Evolutionary conservation across 2,329 filamentous ascomycete genomes (phyloP), one percentile per base, ranked within the genome.

Genomic region (Fusarium odoratissimum): DNA sequence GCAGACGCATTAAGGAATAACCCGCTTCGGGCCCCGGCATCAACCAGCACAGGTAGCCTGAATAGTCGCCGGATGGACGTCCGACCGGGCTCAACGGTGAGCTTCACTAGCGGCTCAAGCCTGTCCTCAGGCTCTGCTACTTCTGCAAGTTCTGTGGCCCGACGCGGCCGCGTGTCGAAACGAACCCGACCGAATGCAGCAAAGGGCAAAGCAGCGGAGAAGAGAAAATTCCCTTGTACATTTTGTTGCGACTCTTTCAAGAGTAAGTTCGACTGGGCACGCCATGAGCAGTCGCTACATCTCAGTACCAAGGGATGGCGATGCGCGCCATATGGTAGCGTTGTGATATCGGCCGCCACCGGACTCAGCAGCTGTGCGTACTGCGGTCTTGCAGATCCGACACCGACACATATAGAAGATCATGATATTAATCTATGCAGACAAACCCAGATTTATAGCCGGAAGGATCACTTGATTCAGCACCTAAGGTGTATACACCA

Each of bases 381-480:
- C 44, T 46, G 44, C 44, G 28, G 25, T 31, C 28, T 46, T 30
- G 6, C 17, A 12, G 28, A 46, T 21, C 28, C 44, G 44, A 46
- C 28, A 46, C 11, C 44, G 10, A 46, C 44, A 28, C 44, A 46
- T n/a, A 10, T 46, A 8, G 44, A 46, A 46, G 44, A 46, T 6
- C 28, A 46, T 21, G 28, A 46, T 25, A 31, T 17, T 46, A n/a
- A 21, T 46, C 12, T 13, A 46, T 46, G 25, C 17, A 25, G 28
- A 9, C 23, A 40, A 11, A 68, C 68, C 40, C 57, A 67, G 31
- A 33, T 38, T 19, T 49, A 54, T 12, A 49, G 17, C 6, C 40
- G 16, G 6, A 61, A 79, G 31, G 76, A 80, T 31, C 77, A 79
- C 35, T 69, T 80, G 6, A 61, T 74, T 11, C 78, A 79, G 51